phyloP scores from a whole-genome alignment of 805 yeast species.

The Suhomyces sp. region DNA sequence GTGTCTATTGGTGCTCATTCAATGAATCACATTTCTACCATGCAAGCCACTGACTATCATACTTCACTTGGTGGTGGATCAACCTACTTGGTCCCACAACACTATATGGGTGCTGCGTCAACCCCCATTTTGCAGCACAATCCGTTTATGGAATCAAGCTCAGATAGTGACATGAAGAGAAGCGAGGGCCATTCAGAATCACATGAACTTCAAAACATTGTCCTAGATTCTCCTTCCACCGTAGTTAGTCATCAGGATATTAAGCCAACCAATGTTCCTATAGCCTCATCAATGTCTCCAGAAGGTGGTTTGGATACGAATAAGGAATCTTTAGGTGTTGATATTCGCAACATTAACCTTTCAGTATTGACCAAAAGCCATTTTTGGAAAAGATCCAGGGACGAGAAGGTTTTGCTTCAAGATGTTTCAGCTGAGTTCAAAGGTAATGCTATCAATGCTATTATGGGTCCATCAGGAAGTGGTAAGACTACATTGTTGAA shows the following conservation, averaged over 20 bases:
- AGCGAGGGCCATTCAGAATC: neutral
- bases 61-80: no score
- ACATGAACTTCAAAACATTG: neutral
- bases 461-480: constrained; percentile 49
- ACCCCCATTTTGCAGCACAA: no score
- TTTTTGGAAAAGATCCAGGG: neutral
- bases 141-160: no score
- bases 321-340: neutral
- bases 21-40: no score
- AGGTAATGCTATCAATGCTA: constrained; percentile 37
- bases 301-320: constrained; percentile 6
- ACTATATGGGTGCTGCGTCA: no score
- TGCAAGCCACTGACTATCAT: no score
- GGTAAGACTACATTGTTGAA: constrained; percentile 44
- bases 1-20: no score
- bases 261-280: neutral
- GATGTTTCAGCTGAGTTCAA: constrained; percentile 30
- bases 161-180: no score
- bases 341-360: constrained; percentile 8
- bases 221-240: neutral
- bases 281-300: no score
- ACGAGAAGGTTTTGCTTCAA: constrained; percentile 21
- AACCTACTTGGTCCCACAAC: no score
- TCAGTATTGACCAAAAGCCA: neutral
- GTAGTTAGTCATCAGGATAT: no score